Conservation (phyloP, 2,329 filamentous ascomycete genomes). For the Phialophora tarda region DNA sequence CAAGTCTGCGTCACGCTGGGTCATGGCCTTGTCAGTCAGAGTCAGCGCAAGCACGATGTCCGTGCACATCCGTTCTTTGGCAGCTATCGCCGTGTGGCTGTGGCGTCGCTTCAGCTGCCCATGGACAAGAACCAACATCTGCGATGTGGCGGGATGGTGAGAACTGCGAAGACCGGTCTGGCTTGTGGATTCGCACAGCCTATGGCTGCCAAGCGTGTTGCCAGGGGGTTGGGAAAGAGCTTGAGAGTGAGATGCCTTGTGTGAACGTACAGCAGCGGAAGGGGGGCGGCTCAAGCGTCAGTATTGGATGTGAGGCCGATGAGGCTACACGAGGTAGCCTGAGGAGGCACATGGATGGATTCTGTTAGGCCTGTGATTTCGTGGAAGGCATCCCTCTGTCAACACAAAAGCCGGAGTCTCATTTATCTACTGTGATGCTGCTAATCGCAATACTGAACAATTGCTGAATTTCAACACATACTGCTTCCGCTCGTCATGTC, state of each 20-base stretch:
- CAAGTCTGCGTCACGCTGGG: slow-evolving; percentile 64
- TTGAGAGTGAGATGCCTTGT: slow-evolving; percentile 10
- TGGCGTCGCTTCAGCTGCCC: slow-evolving; percentile 48
- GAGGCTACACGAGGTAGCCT: not conserved
- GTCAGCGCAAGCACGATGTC: slow-evolving; percentile 45
- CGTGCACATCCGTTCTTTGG: slow-evolving; percentile 64
- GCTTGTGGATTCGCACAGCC: slow-evolving; percentile 35
- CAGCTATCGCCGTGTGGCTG: slow-evolving; percentile 53
- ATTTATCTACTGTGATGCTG: not conserved
- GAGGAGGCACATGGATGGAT: not conserved
- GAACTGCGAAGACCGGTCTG: slow-evolving; percentile 49
- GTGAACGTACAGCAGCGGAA: not conserved
- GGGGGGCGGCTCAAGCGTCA: not conserved
- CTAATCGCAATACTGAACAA: not conserved
- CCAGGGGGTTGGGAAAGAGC: not conserved
- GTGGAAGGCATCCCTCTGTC: not conserved
- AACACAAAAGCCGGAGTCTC: not conserved
- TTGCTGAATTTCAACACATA: not conserved
- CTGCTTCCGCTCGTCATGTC: not conserved
- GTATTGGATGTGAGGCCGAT: not conserved
- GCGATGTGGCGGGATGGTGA: slow-evolving; percentile 52
- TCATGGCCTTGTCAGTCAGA: slow-evolving; percentile 56
- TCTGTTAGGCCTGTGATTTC: not conserved
- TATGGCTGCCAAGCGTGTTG: not conserved
- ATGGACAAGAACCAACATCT: slow-evolving; percentile 51